Evolutionary conservation across 345 rosid genomes (phyloP), one percentile per base, ranked within the genome.

Genomic region (Viola odorata): DNA sequence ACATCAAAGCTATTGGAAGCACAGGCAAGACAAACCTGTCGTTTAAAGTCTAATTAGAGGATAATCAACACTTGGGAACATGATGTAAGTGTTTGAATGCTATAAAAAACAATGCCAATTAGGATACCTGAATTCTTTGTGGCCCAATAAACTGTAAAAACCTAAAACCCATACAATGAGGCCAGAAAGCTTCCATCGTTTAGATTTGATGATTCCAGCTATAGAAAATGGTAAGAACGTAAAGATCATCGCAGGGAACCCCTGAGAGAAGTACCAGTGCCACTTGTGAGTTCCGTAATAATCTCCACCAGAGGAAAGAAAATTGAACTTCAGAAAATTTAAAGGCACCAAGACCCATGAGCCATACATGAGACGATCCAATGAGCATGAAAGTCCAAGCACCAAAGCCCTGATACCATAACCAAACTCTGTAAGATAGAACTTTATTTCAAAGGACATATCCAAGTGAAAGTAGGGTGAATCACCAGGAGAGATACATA

Each of bases 251-350:
- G 80, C 92, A 12, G 82, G 55, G 76, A 90, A 90, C 56, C 99
- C 99, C 70, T 90, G 95, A 72, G 84, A 78, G 81, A 88, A 86
- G 85, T 94, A 94, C 97, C 97, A 94, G 74, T 90, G 99, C 99
- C 99, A 88, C 63, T 80, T 74, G 75, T 94, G 97, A 73, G 96
- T 94, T 78, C 99, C 99, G 57, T 90, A 90, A 70, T 84, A 83
- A 77, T 94, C 97, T 60, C 96, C 92, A 3, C 99, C 97, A 6
- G 97, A 77, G 63, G 97, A 88, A 78, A 94, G 85, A 82, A 94
- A 88, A 78, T 94, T 90, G 87, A 90, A 94, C 80, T 77, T 77
- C 14, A 94, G 83, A 75, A 94, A 94, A 76, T 90, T 90, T 64
- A 88, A 78, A 53, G 97, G 97, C 50, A 85, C 96, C 61, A 86